Evolutionary conservation across 1,139 yeast genomes (phyloP).

Genomic region (Debaryomyces psychrophilus): DNA sequence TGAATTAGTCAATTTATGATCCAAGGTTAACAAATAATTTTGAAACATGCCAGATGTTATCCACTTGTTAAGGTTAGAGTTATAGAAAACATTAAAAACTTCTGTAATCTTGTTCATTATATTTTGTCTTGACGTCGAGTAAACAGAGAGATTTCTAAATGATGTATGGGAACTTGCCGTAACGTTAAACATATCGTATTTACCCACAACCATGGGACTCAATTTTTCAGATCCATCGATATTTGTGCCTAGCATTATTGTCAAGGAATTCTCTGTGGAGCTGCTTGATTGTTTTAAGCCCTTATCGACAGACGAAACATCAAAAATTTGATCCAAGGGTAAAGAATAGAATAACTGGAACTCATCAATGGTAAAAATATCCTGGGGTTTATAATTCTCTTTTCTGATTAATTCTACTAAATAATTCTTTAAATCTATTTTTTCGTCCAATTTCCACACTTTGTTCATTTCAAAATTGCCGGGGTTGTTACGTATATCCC

Average conservation of each 20-base stretch:
- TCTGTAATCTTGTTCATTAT: conserved; percentile 53
- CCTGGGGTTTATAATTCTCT: conserved; percentile 50
- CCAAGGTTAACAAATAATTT: conserved; percentile 61
- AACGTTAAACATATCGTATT: conserved; percentile 57
- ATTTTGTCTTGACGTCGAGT: conserved; percentile 24
- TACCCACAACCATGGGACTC: conserved; percentile 63
- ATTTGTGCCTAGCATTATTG: conserved; percentile 66
- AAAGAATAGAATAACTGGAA: conserved; percentile 62
- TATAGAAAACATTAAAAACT: conserved; percentile 56
- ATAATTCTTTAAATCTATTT: conserved; percentile 43
- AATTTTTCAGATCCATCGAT: conserved; percentile 65
- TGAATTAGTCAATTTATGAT: conserved; percentile 51
- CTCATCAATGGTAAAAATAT: conserved; percentile 64
- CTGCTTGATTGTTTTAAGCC: conserved; percentile 49
- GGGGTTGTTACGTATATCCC: conserved; percentile 41
- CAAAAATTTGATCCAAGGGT: conserved; percentile 63
- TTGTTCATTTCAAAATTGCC: conserved; percentile 48
- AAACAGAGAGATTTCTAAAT: conserved; percentile 32
- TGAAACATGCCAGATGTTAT: conserved; percentile 67
- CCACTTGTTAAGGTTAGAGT: conserved; percentile 66
- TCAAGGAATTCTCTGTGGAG: conserved; percentile 55
- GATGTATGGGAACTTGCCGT: conserved; percentile 33
- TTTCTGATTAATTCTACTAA: conserved; percentile 33
- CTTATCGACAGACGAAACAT: conserved; percentile 49
- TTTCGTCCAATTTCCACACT: conserved; percentile 65